Evolutionary conservation across 2,329 filamentous ascomycete genomes (phyloP), one percentile per base, ranked within the genome.

Genomic region (Aspergillus hiratsukae): DNA sequence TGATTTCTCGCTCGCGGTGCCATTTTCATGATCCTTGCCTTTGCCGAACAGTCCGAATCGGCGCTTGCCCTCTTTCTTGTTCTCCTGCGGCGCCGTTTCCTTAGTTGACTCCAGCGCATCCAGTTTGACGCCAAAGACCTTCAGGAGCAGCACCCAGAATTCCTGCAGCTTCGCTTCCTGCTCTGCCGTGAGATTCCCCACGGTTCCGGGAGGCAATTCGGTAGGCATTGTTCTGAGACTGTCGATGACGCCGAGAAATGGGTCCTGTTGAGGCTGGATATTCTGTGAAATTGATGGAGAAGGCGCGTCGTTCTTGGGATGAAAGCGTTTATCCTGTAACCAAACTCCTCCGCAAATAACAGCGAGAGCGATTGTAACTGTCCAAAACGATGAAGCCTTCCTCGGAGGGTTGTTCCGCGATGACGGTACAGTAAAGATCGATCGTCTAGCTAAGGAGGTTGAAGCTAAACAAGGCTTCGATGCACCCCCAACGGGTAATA

Each of bases 81-180:
- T 79, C 52, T 80, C 77, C 46, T 58, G 64, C 41, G 67, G 58
- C 23, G 67, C 55, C 54, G 67, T 60, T 35, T 61, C 57, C n/a
- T 62, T 48, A 28, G 58, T 54, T 63, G 55, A 35, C 49, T 70
- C 59, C 57, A 68, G 54, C 61, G 58, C 61, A 64, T 70, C 54
- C 35, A 69, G 29, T 29, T 68, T 68, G 28, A 91, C 81, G 28
- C 88, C 89, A 70, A 89, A 91, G 48, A 96, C 80, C 60, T 88
- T 87, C 63, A 95, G 82, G 41, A 91, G 81, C 53, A 86, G 79
- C 14, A 82, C 75, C 94, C 94, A 99, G 64, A 97, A 83, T 73
- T 95, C 88, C 67, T 88, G 89, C 57, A 99, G 79, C 77, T 95
- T 97, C 61, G 84, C 83, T 67, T 96, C 90, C 76, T 99, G 87